phyloP scores from a whole-genome alignment of 306 rosid genomes.

The Quillaja saponaria region DNA sequence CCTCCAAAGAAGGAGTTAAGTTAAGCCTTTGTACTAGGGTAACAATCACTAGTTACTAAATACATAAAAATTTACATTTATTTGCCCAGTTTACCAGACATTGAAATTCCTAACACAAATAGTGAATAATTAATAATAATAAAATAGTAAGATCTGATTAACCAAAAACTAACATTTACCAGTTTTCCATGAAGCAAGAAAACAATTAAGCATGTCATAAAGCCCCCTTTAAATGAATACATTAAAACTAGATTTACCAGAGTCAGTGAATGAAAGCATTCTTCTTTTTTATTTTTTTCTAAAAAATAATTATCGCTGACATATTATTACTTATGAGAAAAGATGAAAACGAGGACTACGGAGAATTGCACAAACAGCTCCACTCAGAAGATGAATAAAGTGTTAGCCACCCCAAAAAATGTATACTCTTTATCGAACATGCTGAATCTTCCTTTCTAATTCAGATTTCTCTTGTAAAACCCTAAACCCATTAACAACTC shows the following conservation, averaged over 20 bases:
- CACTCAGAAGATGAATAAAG: neutral
- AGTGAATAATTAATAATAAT: neutral
- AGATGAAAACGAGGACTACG: no score
- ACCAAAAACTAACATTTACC: no score
- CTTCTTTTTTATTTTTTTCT: no score
- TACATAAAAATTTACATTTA: neutral
- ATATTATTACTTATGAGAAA: no score
- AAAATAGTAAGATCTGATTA: neutral
- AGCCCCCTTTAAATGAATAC: no score
- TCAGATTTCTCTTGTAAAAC: constrained; percentile 5
- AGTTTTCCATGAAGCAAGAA: no score
- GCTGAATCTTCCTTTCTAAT: neutral
- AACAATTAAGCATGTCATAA: no score
- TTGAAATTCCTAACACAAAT: neutral
- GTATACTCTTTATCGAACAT: neutral
- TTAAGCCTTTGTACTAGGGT: neutral
- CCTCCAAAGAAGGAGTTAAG: neutral
- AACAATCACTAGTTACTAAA: constrained; percentile 4
- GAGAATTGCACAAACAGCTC: neutral
- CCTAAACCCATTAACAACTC: constrained; percentile 9
- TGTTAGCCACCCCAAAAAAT: neutral
- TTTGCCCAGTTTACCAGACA: neutral
- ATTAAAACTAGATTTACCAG: no score
- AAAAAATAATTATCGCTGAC: no score
- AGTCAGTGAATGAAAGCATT: no score